A percentile compares a stretch with the other conserved stretches of the same genome.
Evolutionary conservation across 108 stramenopile species (phyloP).

Genomic region (Discostella stelligeroides): DNA sequence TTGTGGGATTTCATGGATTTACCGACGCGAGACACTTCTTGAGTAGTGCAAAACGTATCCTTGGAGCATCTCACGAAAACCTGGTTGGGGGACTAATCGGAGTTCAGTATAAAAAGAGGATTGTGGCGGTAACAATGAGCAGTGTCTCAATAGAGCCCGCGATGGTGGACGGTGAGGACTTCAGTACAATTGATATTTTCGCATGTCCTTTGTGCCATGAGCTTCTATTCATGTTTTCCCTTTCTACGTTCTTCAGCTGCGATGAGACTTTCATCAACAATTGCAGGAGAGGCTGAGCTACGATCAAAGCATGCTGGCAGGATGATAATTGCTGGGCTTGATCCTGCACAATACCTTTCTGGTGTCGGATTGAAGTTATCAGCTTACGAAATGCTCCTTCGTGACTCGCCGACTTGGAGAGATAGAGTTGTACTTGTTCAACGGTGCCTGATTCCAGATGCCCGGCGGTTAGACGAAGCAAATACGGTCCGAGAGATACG

Average conservation of each 20-base stretch:
- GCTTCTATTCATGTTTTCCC: background rate
- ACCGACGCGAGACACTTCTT: conserved; percentile 89
- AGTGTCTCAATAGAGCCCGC: conserved; percentile 82
- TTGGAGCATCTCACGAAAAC: conserved; percentile 65
- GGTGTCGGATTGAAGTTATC: conserved; percentile 77
- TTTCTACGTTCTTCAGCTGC: conserved; percentile 1
- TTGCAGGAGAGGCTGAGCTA: conserved; percentile 31
- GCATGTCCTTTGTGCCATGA: conserved; percentile 1
- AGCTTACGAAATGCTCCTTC: conserved; percentile 71
- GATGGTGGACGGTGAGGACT: conserved; percentile 34
- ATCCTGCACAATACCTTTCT: conserved; percentile 65
- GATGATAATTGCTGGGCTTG: conserved; percentile 66
- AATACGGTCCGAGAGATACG: conserved; percentile 39
- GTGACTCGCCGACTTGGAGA: conserved; percentile 61
- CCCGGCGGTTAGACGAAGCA: conserved; percentile 58
- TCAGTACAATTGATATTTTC: background rate
- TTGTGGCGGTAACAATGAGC: conserved; percentile 76
- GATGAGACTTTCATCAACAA: conserved; percentile 29
- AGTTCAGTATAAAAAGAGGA: conserved; percentile 64
- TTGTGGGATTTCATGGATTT: conserved; percentile 89
- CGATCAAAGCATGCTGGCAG: conserved; percentile 50
- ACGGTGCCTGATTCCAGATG: conserved; percentile 56
- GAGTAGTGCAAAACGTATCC: conserved; percentile 77
- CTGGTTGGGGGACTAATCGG: conserved; percentile 74
- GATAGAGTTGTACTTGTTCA: conserved; percentile 75